phyloP scores from a whole-genome alignment of 306 rosid species.

The Abrus pulchellus region DNA sequence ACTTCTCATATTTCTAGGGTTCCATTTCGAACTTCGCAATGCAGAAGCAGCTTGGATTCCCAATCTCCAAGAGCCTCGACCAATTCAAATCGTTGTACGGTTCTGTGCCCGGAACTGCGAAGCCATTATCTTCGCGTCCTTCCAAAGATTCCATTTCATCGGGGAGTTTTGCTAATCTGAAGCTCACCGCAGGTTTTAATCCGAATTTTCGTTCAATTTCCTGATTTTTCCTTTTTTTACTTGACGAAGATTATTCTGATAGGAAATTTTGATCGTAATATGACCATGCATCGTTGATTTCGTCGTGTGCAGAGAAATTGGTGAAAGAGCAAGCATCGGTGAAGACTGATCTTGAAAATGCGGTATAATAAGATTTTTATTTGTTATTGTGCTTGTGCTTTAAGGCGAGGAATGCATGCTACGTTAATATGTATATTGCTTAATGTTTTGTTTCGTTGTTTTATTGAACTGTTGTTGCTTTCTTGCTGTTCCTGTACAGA shows the following conservation, averaged over 20 bases:
- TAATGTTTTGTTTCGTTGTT: constrained; percentile 34
- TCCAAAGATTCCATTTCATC: constrained; percentile 65
- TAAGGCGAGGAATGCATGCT: constrained; percentile 6
- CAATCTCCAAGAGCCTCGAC: constrained; percentile 78
- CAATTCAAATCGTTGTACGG: constrained; percentile 81
- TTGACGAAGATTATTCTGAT: constrained; percentile 23
- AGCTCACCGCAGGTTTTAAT: constrained; percentile 86
- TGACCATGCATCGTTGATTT: constrained; percentile 41
- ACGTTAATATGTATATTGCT: constrained; percentile 18
- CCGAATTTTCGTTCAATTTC: constrained; percentile 10
- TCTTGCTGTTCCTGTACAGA: constrained; percentile 56
- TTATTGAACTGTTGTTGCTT: constrained; percentile 13
- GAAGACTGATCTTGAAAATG: constrained; percentile 89
- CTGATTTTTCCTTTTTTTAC: constrained; percentile 11
- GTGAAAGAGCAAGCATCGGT: constrained; percentile 91
- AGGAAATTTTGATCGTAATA: constrained; percentile 35
- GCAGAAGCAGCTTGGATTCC: constrained; percentile 70
- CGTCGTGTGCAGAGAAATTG: constrained; percentile 69
- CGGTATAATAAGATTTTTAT: constrained; percentile 60
- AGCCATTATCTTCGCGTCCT: constrained; percentile 63
- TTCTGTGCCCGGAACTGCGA: constrained; percentile 61
- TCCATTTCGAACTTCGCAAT: constrained; percentile 48
- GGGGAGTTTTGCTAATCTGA: constrained; percentile 82
- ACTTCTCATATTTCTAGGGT: constrained; percentile 50
- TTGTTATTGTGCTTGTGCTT: constrained; percentile 34